Base-by-base conservation (phyloP, 805 yeast genomes). In the Schizosaccharomyces octosporus region DNA sequence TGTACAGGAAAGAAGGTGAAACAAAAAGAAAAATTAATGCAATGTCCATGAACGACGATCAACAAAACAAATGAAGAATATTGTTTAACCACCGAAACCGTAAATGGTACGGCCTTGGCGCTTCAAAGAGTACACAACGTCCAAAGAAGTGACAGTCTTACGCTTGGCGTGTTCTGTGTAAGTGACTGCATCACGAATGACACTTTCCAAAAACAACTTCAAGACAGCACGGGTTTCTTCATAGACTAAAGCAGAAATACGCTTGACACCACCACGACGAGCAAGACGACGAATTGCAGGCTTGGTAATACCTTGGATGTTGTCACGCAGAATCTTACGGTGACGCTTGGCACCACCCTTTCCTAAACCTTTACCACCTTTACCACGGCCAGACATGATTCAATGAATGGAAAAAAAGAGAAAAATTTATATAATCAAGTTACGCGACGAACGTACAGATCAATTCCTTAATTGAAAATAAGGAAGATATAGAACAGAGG, bases 211-310 rank as follows among this genome's bases (percentile, higher is more conserved):
- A 85, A 90, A 90, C 63, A 95, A 80, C 80, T 89, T 89, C 69
- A 90, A 81, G 68, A 93, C 97, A 69, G 85, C 89, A 82, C 98
- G 88, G 73, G 93, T 95, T 80, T 90, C 97, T 79, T 90, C 98
- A 81, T 90, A 90, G 76, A 90, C 90, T 74, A 89, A 80, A 76
- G 95, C 97, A 66, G 97, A 90, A 72, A 90, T 90, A 86, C 98
- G 95, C 85, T 90, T 90, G 74, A 90, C 98, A 89, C 98, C 98
- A 80, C 98, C 98, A 87, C 98, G 88, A 85, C 98, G 90, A 62
- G 98, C 98, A 72, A 90, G 85, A 87, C 98, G 90, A 82, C 98
- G 88, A 74, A 90, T 90, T 73, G 98, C 98, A 74, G 98, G 98
- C 83, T 90, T 90, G 66, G 98, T 90, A 75, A 90, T 90, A 81